These are phyloP conservation scores for Aspergillus caelatus DNA, from an alignment of 2,329 filamentous ascomycete genomes.

Conservation along the genomic window DNA sequence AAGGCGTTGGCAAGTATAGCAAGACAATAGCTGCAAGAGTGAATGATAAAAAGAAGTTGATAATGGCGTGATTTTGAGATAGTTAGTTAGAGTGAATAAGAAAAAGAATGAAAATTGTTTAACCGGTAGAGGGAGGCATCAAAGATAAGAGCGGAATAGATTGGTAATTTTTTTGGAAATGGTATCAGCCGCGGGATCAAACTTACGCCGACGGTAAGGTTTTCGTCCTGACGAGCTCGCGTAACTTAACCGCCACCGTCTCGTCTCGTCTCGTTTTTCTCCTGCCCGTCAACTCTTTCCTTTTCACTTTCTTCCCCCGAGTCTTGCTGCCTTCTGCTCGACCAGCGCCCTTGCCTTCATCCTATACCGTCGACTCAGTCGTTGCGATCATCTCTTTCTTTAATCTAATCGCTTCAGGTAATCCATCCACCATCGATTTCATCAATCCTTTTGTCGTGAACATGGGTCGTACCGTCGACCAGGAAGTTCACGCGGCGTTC, in stretches of 20 bases:
- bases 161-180: background rate
- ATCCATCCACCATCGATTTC: constrained; percentile 27
- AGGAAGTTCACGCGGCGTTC: constrained; percentile 56
- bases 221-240: constrained; percentile 5
- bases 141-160: background rate
- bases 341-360: constrained; percentile 18
- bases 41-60: background rate
- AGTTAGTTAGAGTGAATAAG: no score
- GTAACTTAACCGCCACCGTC: constrained; percentile 14
- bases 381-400: constrained; percentile 19
- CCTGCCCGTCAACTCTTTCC: constrained; percentile 17
- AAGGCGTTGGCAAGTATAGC: background rate
- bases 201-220: constrained; percentile 6
- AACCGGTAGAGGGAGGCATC: no score
- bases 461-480: constrained; percentile 56
- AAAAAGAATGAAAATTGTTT: background rate
- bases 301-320: constrained; percentile 22
- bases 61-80: background rate
- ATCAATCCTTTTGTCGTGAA: constrained; percentile 30
- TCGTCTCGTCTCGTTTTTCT: constrained; percentile 20
- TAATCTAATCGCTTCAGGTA: constrained; percentile 9
- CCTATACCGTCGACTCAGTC: constrained; percentile 9
- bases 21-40: background rate
- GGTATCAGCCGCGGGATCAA: constrained; percentile 6
- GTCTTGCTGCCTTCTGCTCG: constrained; percentile 16